Base-by-base conservation (phyloP, 108 stramenopile species). In the Mediolabrus comicus region DNA sequence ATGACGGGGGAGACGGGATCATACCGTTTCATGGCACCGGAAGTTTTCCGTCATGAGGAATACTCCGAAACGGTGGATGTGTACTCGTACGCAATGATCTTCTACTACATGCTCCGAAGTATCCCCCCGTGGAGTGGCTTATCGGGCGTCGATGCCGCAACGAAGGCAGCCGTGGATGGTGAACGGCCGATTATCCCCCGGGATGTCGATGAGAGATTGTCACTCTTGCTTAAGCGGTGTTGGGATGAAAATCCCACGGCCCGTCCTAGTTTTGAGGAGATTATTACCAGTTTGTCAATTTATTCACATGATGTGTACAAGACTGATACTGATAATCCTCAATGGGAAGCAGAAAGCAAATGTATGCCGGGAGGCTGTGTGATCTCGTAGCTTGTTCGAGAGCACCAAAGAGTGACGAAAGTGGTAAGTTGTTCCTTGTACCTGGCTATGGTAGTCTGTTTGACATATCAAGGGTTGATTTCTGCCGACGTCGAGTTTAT, bases 21-120 rank as follows among this genome's bases (percentile, higher is more conserved):
- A 12, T 95, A 91, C 55, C 87, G 94, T 51, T 94, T 90, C 69
- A 90, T 95, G 94, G 96, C 96, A 5, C 94, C 94, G 12, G 96
- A 97, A 65, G 90, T 95, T 14, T 94, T 85, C 63, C 78, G 83
- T 1, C 91, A 87, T 52, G 85, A 94, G 69, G 67, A 82, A 14
- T 97, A 97, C 74, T 88, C 88, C 35, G 92, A 95, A 77, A 86
- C 87, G 10, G 94, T 97, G 22, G 96, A 97, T 72, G 81, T 97
- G 0, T 97, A 97, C 67, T 88, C 88, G 11, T 97, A 84, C 59
- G 88, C 89, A 25, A 93, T 97, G 91, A 94, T 97, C 46, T 79
- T 95, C 31, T 95, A 89, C 69, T 89, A 90, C 59, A 77, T 95
- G 41, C 76, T 92, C 1, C 78, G 78, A 25, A 88, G 91, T 16